A percentile compares a stretch with the other conserved stretches of the same genome.
Conservation (phyloP, 208 protist genomes). For the Leishmania major region DNA sequence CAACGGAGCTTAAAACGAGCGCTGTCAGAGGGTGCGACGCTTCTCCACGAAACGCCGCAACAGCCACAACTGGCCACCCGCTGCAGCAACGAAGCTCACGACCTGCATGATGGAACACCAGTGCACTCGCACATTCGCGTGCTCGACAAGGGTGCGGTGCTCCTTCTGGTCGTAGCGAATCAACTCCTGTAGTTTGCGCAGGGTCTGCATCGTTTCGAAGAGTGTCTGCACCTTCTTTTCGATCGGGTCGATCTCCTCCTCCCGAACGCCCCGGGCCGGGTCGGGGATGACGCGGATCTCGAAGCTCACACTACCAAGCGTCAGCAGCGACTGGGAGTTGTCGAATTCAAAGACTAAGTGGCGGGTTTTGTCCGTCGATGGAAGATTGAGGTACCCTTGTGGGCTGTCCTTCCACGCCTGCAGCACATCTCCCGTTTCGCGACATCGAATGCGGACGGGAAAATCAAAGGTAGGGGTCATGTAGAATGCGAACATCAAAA, state of each 20-base stretch:
- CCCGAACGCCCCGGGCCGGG: conserved; percentile 18
- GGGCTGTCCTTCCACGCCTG: conserved; percentile 4
- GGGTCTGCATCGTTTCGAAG: conserved; percentile 1
- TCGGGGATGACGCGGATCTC: conserved; percentile 43
- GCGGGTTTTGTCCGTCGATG: neutral
- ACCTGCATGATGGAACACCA: conserved; percentile 78
- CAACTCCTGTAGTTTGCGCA: conserved; percentile 33
- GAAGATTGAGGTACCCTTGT: neutral
- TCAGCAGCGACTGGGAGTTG: conserved; percentile 49
- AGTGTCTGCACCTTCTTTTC: conserved; percentile 49
- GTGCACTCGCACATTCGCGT: conserved; percentile 55
- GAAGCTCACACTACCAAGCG: conserved; percentile 35
- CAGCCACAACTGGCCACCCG: conserved; percentile 70
- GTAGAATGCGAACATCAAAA: conserved; percentile 48
- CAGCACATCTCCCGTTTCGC: neutral
- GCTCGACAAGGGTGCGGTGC: conserved; percentile 68
- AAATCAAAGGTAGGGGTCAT: conserved; percentile 24
- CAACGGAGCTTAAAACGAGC: neutral
- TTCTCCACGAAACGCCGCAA: conserved; percentile 81
- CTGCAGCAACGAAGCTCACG: conserved; percentile 51
- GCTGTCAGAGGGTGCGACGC: conserved; percentile 53
- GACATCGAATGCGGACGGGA: neutral
- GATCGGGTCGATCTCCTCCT: conserved; percentile 64
- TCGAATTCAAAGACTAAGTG: conserved; percentile 35
- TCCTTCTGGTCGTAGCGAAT: conserved; percentile 57